Evolutionary conservation across 331 rosid species (phyloP), one percentile per base, ranked within the genome.

Genomic region (Erythrophleum ivorense): DNA sequence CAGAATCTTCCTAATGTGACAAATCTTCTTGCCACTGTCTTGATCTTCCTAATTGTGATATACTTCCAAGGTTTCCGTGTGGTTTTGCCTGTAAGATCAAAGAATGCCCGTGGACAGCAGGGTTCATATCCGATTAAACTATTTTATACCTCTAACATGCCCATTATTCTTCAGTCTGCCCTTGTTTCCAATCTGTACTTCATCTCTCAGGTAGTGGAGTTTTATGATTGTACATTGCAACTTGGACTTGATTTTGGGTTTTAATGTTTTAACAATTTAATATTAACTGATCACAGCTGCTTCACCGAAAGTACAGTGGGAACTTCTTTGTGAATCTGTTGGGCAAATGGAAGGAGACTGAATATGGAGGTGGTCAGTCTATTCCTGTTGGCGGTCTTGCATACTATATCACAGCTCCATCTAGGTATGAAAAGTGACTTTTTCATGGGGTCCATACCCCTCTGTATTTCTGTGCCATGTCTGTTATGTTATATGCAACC

Each of bases 51-150:
- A 7, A 91, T 95, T 71, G 99, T 95, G 36, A 88, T 95, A 50
- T 95, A 95, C 84, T 93, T 95, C 94, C 98, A 95, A 93, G 99
- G 99, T 14, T 95, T 95, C 94, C 97, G 98, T 29, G 99, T 95
- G 81, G 98, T 95, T 82, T 89, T 95, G 87, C 99, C 99, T 12
- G 97, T 95, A 71, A 93, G 98, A 76, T 95, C 99, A 70, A 95
- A 93, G 97, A 95, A 91, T 86, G 94, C 99, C 33, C 97, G 97
- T 63, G 99, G 98, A 13, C 99, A 95, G 88, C 98, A 95, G 91
- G 98, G 98, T 79, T 95, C 99, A 7, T 95, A 95, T 66, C 99
- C 98, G 24, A 95, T 95, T 86, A 95, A 95, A 84, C 92, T 95
- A 55, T 95, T 95, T 80, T 95, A 95, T 83, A 95, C 99, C 78